Evolutionary conservation across 345 rosid species (phyloP).

Genomic region (Durio zibethinus): DNA sequence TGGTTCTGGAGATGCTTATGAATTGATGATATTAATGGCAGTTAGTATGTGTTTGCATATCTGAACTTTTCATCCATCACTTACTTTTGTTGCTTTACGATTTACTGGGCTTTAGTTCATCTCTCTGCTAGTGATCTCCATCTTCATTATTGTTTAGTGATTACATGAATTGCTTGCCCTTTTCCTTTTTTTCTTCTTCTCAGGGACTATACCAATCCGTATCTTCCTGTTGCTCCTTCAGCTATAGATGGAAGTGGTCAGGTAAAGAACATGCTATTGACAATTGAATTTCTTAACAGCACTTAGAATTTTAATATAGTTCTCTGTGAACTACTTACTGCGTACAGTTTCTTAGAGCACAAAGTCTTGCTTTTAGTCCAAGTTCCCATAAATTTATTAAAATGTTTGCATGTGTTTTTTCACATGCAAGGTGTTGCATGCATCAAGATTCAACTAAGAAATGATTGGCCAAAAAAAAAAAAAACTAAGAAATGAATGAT

Average conservation of each 20-base stretch:
- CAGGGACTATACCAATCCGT: constrained; percentile 97
- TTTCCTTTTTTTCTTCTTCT: constrained; percentile 3
- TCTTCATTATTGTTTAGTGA: neutral
- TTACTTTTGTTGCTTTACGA: neutral
- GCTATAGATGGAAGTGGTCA: constrained; percentile 88
- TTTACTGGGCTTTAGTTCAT: neutral
- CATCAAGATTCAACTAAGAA: neutral
- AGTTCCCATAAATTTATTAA: neutral
- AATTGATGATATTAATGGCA: neutral
- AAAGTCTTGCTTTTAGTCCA: neutral
- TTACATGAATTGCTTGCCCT: neutral
- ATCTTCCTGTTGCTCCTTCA: constrained; percentile 96
- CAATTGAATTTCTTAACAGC: neutral
- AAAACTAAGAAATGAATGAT: neutral
- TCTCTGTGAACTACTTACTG: neutral
- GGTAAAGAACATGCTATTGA: constrained; percentile 33
- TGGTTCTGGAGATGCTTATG: neutral
- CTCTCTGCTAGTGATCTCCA: neutral
- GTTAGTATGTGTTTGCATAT: neutral
- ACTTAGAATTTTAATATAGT: neutral
- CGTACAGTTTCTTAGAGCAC: neutral
- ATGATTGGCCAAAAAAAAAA: no score
- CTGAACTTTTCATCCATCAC: neutral
- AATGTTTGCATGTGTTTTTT: neutral
- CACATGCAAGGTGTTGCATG: neutral